These are phyloP conservation scores for Pyrenula aspistea DNA, from an alignment of 495 filamentous ascomycete species.

Conservation along the genomic window DNA sequence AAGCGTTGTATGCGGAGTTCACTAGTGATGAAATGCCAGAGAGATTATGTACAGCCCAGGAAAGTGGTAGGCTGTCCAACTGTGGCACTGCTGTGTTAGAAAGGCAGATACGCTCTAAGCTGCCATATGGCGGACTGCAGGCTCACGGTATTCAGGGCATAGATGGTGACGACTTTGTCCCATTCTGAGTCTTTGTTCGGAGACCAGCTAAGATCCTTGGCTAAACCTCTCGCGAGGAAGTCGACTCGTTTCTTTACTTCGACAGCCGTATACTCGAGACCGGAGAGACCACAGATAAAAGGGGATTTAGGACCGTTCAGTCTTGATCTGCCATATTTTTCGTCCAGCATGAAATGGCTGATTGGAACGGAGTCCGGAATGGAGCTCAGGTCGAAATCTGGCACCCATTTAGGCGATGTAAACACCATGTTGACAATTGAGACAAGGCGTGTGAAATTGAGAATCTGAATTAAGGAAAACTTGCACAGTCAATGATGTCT, in stretches of 20 bases:
- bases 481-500: no score
- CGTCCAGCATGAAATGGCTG: slow-evolving; percentile 52
- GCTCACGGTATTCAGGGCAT: slow-evolving; percentile 56
- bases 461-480: no score
- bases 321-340: slow-evolving; percentile 47
- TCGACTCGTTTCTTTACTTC: slow-evolving; percentile 48
- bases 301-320: slow-evolving; percentile 46
- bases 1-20: slow-evolving; percentile 54
- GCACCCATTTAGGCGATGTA: no score
- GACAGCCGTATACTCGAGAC: slow-evolving; percentile 42
- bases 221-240: slow-evolving; percentile 44
- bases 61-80: slow-evolving; percentile 47
- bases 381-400: no score
- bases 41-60: slow-evolving; percentile 53
- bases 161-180: slow-evolving; percentile 60
- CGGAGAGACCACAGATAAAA: slow-evolving; percentile 60
- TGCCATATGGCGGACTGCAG: no score
- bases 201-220: slow-evolving; percentile 51
- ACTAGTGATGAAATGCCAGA: slow-evolving; percentile 55
- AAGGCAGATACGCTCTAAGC: no score
- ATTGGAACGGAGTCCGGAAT: slow-evolving; percentile 55
- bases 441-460: no score
- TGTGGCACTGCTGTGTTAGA: not conserved
- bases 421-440: no score
- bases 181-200: slow-evolving; percentile 54